Conservation (phyloP, 345 rosid species). For the Tarenaya hassleriana region DNA sequence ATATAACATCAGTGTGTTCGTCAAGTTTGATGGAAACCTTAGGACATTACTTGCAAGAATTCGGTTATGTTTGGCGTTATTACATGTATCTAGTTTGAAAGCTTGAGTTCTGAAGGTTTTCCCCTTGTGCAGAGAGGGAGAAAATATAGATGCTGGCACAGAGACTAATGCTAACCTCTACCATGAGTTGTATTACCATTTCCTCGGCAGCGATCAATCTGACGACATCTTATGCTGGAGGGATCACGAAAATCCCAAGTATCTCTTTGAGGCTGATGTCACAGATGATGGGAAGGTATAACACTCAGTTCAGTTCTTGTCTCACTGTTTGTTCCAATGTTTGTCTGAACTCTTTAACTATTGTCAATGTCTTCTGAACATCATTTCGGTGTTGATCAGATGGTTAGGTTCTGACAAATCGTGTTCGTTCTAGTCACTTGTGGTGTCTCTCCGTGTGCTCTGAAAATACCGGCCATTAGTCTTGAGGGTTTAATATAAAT, state of each 20-base stretch:
- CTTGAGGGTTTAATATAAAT: too few relatives aligned
- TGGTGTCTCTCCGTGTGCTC: background rate
- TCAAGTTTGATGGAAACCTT: background rate
- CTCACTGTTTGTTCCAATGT: background rate
- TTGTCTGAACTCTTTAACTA: too few relatives aligned
- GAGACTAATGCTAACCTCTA: conserved; percentile 81
- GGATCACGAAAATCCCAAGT: conserved; percentile 74
- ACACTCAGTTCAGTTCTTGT: background rate
- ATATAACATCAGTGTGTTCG: background rate
- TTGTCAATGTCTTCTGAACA: too few relatives aligned
- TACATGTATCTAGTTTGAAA: too few relatives aligned
- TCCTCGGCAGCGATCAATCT: conserved; percentile 64
- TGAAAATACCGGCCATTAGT: background rate
- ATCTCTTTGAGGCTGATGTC: conserved; percentile 43
- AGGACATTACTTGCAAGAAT: background rate
- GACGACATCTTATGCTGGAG: conserved; percentile 90
- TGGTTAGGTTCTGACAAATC: too few relatives aligned
- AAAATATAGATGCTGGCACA: conserved; percentile 77
- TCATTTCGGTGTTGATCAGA: too few relatives aligned
- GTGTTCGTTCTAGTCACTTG: background rate
- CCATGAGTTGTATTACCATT: conserved; percentile 79
- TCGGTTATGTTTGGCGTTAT: background rate
- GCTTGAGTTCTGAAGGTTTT: background rate
- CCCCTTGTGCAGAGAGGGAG: conserved; percentile 57
- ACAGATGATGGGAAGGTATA: conserved; percentile 90